Evolutionary conservation across 2,329 filamentous ascomycete genomes (phyloP).

Genomic region (Ophiostoma piceae): DNA sequence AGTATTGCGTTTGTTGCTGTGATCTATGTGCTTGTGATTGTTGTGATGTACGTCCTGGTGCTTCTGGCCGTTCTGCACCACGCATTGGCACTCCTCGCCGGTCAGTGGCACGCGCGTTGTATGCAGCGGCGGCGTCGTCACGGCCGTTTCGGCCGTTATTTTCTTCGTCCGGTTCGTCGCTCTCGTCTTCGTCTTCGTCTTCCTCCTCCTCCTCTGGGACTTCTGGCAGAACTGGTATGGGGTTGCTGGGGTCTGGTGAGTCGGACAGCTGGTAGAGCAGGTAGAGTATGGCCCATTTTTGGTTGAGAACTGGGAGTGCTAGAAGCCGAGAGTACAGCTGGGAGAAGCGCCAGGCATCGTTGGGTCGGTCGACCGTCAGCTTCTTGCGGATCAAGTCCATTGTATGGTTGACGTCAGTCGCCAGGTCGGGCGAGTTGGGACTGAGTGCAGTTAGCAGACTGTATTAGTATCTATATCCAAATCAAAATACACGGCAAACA

Average conservation of each 20-base stretch:
- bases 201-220: constrained; percentile 31
- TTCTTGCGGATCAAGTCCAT: constrained; percentile 88
- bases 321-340: constrained; percentile 86
- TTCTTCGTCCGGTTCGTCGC: constrained; percentile 32
- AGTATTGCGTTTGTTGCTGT: neutral
- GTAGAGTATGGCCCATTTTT: constrained; percentile 96
- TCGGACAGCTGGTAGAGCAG: constrained; percentile 80
- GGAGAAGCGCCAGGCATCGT: constrained; percentile 76
- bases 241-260: constrained; percentile 52
- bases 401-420: constrained; percentile 80
- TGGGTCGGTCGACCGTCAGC: constrained; percentile 71
- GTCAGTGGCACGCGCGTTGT: constrained; percentile 32
- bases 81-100: constrained; percentile 34
- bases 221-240: constrained; percentile 41
- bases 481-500: constrained; percentile 9
- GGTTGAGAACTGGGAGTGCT: constrained; percentile 83
- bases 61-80: constrained; percentile 11
- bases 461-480: neutral
- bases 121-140: constrained; percentile 40
- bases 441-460: constrained; percentile 17
- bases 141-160: constrained; percentile 43
- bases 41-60: constrained; percentile 1
- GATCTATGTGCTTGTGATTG: neutral
- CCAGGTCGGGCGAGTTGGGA: constrained; percentile 46
- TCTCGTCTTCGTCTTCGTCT: constrained; percentile 21